Evolutionary conservation across 2,329 filamentous ascomycete species (phyloP).

Genomic region (Macroventuria anomochaeta): DNA sequence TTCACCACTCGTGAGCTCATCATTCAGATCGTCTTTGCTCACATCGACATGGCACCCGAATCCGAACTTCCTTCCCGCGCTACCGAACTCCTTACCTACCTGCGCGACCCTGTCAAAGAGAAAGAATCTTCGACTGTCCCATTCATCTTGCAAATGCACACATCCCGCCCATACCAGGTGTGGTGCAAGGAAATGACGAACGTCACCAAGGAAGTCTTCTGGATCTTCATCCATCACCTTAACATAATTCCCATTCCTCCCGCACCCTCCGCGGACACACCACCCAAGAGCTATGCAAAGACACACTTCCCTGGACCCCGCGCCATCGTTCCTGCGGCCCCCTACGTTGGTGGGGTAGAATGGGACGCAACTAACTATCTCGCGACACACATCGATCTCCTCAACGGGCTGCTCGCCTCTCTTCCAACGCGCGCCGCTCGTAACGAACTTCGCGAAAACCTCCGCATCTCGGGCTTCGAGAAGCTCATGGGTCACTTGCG

Average conservation of each 20-base stretch:
- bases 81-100: constrained; percentile 74
- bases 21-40: constrained; percentile 86
- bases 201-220: constrained; percentile 98
- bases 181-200: constrained; percentile 93
- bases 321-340: constrained; percentile 89
- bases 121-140: constrained; percentile 78
- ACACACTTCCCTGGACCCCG: constrained; percentile 83
- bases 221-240: constrained; percentile 95
- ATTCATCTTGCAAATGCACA: constrained; percentile 90
- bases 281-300: constrained; percentile 57
- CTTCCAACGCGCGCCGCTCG: constrained; percentile 73
- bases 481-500: constrained; percentile 83
- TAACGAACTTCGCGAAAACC: constrained; percentile 77
- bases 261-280: constrained; percentile 19
- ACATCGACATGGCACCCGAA: constrained; percentile 68
- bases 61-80: constrained; percentile 72
- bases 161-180: constrained; percentile 84
- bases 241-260: constrained; percentile 78
- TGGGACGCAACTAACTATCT: constrained; percentile 99
- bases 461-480: constrained; percentile 88
- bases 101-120: constrained; percentile 75
- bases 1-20: constrained; percentile 93
- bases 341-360: constrained; percentile 95
- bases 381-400: constrained; percentile 86
- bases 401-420: constrained; percentile 89